Percentiles rank a stretch among this genome's conserved stretches.
Conservation (phyloP, 1,284 basidiomycete species). For the Moesziomyces sp. region DNA sequence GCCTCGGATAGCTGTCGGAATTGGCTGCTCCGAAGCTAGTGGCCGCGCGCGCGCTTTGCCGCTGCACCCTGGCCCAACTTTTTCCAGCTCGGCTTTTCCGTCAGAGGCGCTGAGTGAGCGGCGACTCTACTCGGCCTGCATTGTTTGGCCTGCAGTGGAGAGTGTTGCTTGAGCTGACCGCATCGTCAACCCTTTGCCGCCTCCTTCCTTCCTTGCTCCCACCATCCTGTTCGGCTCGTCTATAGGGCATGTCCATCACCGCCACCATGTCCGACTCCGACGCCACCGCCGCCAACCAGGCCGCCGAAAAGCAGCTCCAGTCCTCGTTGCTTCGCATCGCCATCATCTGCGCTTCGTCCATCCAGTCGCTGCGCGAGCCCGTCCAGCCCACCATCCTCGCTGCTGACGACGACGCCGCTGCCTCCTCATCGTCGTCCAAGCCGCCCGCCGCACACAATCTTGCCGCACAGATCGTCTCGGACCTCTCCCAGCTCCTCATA, state of each 20-base stretch:
- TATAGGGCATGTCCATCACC: neutral
- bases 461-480: slow-evolving; percentile 43
- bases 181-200: neutral
- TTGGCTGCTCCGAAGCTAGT: no score
- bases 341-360: slow-evolving; percentile 60
- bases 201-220: neutral
- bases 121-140: no score
- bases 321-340: slow-evolving; percentile 57
- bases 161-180: no score
- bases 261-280: slow-evolving; percentile 6
- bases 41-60: no score
- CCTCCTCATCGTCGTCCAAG: slow-evolving; percentile 15
- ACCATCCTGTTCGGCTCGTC: neutral
- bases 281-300: slow-evolving; percentile 7
- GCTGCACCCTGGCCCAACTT: no score
- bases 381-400: slow-evolving; percentile 36
- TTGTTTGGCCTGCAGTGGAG: no score
- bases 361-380: slow-evolving; percentile 50
- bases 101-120: no score
- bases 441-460: slow-evolving; percentile 37
- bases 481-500: slow-evolving; percentile 44
- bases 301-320: slow-evolving; percentile 46
- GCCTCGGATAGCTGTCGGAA: no score
- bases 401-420: slow-evolving; percentile 6
- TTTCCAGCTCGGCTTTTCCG: no score